These are phyloP conservation scores for Suhomyces sp. DNA, from an alignment of 805 yeast species.

Conservation along the genomic window DNA sequence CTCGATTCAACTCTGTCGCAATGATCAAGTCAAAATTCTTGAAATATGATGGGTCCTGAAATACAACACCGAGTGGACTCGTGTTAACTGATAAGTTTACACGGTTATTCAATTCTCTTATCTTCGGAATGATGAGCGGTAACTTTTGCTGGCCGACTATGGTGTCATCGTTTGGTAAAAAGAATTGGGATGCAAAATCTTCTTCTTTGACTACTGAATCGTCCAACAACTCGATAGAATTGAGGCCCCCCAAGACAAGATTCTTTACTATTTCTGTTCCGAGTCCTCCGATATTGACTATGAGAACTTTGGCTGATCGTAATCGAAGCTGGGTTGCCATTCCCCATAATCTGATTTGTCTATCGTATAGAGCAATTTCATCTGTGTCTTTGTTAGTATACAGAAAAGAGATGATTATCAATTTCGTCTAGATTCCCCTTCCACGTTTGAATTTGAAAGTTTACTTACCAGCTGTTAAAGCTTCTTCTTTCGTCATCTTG, in stretches of 20 bases:
- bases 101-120: slow-evolving; percentile 76
- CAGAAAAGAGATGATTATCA: no score
- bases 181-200: slow-evolving; percentile 76
- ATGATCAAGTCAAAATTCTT: slow-evolving; percentile 66
- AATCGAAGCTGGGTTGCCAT: slow-evolving; percentile 82
- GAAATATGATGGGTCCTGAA: slow-evolving; percentile 38
- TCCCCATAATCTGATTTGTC: slow-evolving; percentile 97
- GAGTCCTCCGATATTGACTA: slow-evolving; percentile 72
- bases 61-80: slow-evolving; percentile 16
- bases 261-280: slow-evolving; percentile 85
- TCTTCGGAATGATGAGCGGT: slow-evolving; percentile 52
- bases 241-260: slow-evolving; percentile 84
- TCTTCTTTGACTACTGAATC: slow-evolving; percentile 49
- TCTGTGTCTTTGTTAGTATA: no score
- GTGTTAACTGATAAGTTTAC: slow-evolving; percentile 56
- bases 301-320: slow-evolving; percentile 66
- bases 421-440: no score
- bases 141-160: slow-evolving; percentile 59
- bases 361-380: slow-evolving; percentile 88
- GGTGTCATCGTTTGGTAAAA: slow-evolving; percentile 50
- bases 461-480: slow-evolving; percentile 22
- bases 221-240: slow-evolving; percentile 72
- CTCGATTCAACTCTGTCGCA: slow-evolving; percentile 60
- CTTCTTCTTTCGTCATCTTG: slow-evolving; percentile 3
- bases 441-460: no score